Evolutionary conservation across 2,329 filamentous ascomycete species (phyloP).

Genomic region (Hypoxylon rubiginosum): DNA sequence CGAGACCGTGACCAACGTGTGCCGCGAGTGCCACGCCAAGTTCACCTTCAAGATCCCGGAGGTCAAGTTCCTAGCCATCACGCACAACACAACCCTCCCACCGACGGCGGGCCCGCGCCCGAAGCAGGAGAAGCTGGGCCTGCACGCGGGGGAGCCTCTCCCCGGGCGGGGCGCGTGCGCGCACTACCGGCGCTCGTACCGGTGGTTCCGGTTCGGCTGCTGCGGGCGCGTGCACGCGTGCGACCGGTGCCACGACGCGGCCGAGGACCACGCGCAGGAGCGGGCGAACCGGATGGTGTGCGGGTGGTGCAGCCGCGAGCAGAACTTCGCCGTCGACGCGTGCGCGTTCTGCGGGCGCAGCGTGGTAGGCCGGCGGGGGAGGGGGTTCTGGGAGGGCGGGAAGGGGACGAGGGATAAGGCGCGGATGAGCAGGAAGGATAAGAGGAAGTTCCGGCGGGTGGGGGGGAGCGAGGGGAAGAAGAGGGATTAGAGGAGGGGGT

Average conservation of each 20-base stretch:
- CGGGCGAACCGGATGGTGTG: conserved; percentile 89
- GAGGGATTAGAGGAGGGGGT: conserved; percentile 47
- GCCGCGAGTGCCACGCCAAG: conserved; percentile 82
- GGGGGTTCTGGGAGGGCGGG: conserved; percentile 89
- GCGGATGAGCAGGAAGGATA: conserved; percentile 82
- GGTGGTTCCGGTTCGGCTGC: conserved; percentile 77
- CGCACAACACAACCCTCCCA: conserved; percentile 62
- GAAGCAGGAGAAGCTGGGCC: conserved; percentile 67
- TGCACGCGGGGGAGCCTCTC: conserved; percentile 69
- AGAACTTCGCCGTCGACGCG: conserved; percentile 81
- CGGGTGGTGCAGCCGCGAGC: conserved; percentile 83
- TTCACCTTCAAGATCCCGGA: conserved; percentile 85
- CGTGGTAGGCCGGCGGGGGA: conserved; percentile 74
- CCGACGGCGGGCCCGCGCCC: conserved; percentile 59
- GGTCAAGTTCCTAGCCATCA: conserved; percentile 81
- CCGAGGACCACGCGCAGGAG: conserved; percentile 79
- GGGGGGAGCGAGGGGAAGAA: conserved; percentile 59
- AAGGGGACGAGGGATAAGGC: conserved; percentile 81
- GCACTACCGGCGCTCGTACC: conserved; percentile 71
- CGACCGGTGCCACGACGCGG: conserved; percentile 80
- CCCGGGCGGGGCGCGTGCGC: conserved; percentile 66
- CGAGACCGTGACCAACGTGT: conserved; percentile 79
- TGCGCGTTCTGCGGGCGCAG: conserved; percentile 80
- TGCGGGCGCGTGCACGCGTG: conserved; percentile 71
- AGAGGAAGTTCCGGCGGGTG: conserved; percentile 77